Conservation (phyloP, 805 yeast species). For the Saccharomycopsis babjevae region DNA sequence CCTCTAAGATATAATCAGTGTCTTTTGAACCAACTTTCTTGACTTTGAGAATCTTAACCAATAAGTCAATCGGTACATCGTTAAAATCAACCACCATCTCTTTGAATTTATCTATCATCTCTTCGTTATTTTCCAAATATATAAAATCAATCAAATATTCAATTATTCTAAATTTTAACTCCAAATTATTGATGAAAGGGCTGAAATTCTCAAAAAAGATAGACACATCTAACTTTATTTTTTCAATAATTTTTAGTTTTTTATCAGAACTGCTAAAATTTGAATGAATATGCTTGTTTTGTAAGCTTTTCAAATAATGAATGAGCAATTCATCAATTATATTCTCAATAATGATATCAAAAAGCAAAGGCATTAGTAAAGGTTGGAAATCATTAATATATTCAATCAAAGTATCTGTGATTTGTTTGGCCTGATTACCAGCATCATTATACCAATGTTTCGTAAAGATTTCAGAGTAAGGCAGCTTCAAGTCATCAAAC, state of each 20-base stretch:
- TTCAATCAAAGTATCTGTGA: slow-evolving; percentile 65
- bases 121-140: slow-evolving; percentile 35
- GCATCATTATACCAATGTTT: slow-evolving; percentile 57
- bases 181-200: slow-evolving; percentile 32
- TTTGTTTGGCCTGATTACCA: slow-evolving; percentile 47
- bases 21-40: slow-evolving; percentile 21
- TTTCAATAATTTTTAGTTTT: slow-evolving; percentile 36
- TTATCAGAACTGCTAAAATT: slow-evolving; percentile 29
- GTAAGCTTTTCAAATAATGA: slow-evolving; percentile 39
- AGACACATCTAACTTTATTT: slow-evolving; percentile 53
- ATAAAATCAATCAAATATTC: slow-evolving; percentile 53
- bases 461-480: slow-evolving; percentile 52
- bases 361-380: slow-evolving; percentile 42
- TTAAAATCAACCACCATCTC: slow-evolving; percentile 56
- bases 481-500: slow-evolving; percentile 58
- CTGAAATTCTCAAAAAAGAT: slow-evolving; percentile 44
- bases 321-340: slow-evolving; percentile 42
- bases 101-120: slow-evolving; percentile 46
- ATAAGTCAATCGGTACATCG: slow-evolving; percentile 66
- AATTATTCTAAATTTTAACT: slow-evolving; percentile 44
- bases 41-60: slow-evolving; percentile 48
- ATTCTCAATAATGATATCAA: slow-evolving; percentile 43
- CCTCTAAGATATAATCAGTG: slow-evolving; percentile 12
- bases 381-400: slow-evolving; percentile 56
- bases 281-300: slow-evolving; percentile 31